Base-by-base conservation (phyloP, 2,329 filamentous ascomycete species). In the Hymenoscyphus linearis region DNA sequence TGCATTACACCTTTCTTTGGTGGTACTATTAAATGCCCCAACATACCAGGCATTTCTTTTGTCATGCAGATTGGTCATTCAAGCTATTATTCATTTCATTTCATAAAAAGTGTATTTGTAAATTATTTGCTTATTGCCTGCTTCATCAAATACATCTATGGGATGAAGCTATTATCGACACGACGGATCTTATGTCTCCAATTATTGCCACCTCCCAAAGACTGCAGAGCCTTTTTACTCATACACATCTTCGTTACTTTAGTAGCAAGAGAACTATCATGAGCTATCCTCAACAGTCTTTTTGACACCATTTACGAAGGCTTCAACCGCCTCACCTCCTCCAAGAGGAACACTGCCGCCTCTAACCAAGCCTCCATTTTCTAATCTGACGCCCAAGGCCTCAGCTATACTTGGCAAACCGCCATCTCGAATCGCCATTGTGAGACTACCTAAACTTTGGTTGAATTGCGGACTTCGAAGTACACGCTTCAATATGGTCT, bases 401-500 rank as follows among this genome's bases (percentile, higher is more conserved):
- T 96, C 92, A 6, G 91, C 89, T 65, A 99, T 89, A 68, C 87
- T 96, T 4, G 93, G 93, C 61, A 99, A 76, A 0, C 93, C 95
- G 13, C 95, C 95, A 69, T 98, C 93, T 61, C 92, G 82, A 60
- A 99, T 79, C 13, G 95, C 95, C 75, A 92, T 86, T 0, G 92
- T 96, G 68, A 99, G 77, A 72, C 89, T 95, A 0, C 86, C 85
- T 44, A 97, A 77, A 67, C 91, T 93, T 74, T 98, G 95, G 63
- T 86, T 85, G 71, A 99, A 92, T 72, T 99, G 95, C 18, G 95
- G 93, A 66, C 90, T 96, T 65, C 90, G 85, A 14, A 98, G 77
- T 7, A 98, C 92, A 71, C 87, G 88, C 73, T 86, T 87, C 52
- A 99, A 76, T 13, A 98, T 83, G 25, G 82, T 80, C 71, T 89